Base-by-base conservation (phyloP, 495 filamentous ascomycete species). In the Aspergillus leporis region DNA sequence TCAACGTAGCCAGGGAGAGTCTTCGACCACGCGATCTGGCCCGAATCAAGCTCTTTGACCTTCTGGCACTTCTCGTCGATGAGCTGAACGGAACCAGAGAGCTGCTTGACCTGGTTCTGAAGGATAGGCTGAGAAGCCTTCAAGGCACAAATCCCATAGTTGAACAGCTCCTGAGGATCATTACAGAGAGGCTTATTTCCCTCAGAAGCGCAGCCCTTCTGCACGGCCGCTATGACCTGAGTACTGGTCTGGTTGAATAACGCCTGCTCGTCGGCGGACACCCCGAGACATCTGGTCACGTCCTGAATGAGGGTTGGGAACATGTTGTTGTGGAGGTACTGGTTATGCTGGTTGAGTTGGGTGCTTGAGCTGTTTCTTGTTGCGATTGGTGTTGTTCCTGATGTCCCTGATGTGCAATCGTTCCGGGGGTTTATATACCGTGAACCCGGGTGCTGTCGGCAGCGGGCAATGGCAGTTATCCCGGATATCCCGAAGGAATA, bases 171-270 rank as follows among this genome's bases (percentile, higher is more conserved):
- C 22, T 56, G 14, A 9, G 50, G 7, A 30, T 61, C 53, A 38
- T 61, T 51, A 46, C 59, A 61, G 16, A 61, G 52, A 23, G 45
- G 52, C 53, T 61, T 55, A 45, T 56, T 50, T 52, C 59, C 59
- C 47, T 61, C 45, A 14, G 34, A 12, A 16, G 43, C 28, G 34
- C 59, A 61, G 47, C 36, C 46, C 59, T 61, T 55, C 45, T 51
- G 13, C 25, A 61, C 34, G 10, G 59, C 59, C 7, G 46, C 52
- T 6, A 46, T 28, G 21, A 50, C 41, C 58, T 60, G 40, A 16
- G 46, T 60, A 18, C 28, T 51, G 32, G 51, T 34, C 51, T 59
- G 50, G 23, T 53, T 46, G 31, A 59, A 59, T 28, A 46, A 41
- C n/a, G 31, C 45, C 58, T 60, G 51, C 50, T 60, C 45, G 28